Evolutionary conservation across 495 filamentous ascomycete genomes (phyloP).

Genomic region (Talaromyces nanjingensis): DNA sequence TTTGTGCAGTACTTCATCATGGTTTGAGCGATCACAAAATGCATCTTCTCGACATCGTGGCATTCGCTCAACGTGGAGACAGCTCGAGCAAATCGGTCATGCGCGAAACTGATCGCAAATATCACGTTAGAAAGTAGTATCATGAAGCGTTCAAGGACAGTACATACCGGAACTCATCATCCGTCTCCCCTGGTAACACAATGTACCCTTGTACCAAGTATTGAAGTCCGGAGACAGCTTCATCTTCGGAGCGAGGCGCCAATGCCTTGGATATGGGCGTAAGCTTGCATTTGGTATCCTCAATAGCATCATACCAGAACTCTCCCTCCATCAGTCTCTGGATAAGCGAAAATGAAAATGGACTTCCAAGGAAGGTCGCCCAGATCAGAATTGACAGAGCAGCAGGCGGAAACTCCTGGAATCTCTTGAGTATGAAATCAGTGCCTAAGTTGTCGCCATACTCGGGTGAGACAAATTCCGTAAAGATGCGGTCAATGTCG

Average conservation of each 20-base stretch:
- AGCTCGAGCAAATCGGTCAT: conserved; percentile 77
- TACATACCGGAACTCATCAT: conserved; percentile 58
- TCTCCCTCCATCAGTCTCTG: conserved; percentile 66
- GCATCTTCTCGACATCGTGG: conserved; percentile 65
- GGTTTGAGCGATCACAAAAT: conserved; percentile 75
- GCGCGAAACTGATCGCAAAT: conserved; percentile 55
- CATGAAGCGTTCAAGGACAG: not conserved
- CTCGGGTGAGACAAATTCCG: conserved; percentile 67
- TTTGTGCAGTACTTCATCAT: conserved; percentile 62
- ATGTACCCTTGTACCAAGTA: conserved; percentile 70
- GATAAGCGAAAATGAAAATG: conserved; percentile 75
- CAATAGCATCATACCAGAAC: conserved; percentile 46
- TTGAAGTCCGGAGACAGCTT: conserved; percentile 70
- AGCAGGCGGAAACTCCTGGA: conserved; percentile 66
- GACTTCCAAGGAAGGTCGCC: conserved; percentile 70
- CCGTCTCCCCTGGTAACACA: conserved; percentile 64
- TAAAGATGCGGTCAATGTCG: conserved; percentile 74
- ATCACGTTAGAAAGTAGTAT: conserved; percentile 5
- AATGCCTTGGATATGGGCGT: conserved; percentile 9
- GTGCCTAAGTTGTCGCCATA: conserved; percentile 73
- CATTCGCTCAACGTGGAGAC: conserved; percentile 63
- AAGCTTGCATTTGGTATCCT: conserved; percentile 15
- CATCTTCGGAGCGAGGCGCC: conserved; percentile 34
- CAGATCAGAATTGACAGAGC: conserved; percentile 76
- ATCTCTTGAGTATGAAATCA: conserved; percentile 67